Percentiles rank a stretch among this genome's conserved stretches.
Conservation (phyloP, 2,329 filamentous ascomycete species). For the Tolypocladium album region DNA sequence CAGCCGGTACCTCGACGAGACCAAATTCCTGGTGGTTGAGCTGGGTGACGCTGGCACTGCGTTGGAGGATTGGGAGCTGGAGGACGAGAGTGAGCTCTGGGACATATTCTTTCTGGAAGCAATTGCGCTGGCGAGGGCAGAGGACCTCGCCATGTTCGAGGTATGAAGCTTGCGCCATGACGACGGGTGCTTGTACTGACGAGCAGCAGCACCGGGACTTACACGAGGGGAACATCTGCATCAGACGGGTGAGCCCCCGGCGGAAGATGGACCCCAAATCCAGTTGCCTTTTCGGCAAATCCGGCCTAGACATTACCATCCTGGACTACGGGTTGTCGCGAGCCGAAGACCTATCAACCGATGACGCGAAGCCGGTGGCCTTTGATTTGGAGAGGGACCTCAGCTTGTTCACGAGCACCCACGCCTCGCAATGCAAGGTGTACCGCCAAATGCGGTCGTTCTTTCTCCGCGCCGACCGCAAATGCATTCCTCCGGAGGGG, state of each 20-base stretch:
- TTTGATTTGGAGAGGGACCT: conserved; percentile 52
- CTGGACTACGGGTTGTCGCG: conserved; percentile 56
- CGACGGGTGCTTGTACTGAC: conserved; percentile 4
- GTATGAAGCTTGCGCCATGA: conserved; percentile 19
- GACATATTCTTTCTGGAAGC: conserved; percentile 52
- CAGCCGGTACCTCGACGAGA: conserved; percentile 45
- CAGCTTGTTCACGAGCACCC: conserved; percentile 47
- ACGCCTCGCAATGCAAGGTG: conserved; percentile 48
- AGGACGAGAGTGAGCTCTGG: conserved; percentile 43
- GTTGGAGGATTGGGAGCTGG: conserved; percentile 46
- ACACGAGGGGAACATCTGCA: conserved; percentile 55
- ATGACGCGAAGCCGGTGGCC: conserved; percentile 31
- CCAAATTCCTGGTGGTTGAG: conserved; percentile 50
- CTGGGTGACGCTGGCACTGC: conserved; percentile 51
- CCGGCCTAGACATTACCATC: conserved; percentile 52
- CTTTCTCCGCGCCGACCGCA: conserved; percentile 38
- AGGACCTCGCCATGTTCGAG: conserved; percentile 49
- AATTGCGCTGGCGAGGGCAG: conserved; percentile 48
- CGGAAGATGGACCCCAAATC: conserved; percentile 18
- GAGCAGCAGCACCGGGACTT: conserved; percentile 47
- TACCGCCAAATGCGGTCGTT: conserved; percentile 54
- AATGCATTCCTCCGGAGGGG: conserved; percentile 34
- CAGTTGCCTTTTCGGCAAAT: conserved; percentile 40
- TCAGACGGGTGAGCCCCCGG: conserved; percentile 31
- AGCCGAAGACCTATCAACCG: conserved; percentile 31